A percentile compares a stretch with the other conserved stretches of the same genome.
These are phyloP conservation scores for Salisapilia sapeloensis DNA, from an alignment of 352 stramenopile genomes.

Conservation along the genomic window DNA sequence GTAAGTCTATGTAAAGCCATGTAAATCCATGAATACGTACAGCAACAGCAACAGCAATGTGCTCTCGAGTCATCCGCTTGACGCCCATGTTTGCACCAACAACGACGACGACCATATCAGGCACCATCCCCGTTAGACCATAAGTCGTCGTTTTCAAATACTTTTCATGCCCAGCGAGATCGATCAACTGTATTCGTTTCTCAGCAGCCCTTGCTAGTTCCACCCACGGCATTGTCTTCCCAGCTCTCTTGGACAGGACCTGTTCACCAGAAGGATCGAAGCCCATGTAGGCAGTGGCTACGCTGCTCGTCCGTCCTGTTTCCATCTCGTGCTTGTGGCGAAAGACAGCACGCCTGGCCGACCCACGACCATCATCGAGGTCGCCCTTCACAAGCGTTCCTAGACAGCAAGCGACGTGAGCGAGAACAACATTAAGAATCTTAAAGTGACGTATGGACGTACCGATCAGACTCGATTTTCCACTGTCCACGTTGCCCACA, in stretches of 20 bases:
- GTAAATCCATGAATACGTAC: conserved; percentile 11
- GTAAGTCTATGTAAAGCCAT: too few relatives aligned
- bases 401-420: not conserved
- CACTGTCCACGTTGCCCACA: conserved; percentile 86
- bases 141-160: conserved; percentile 99
- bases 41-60: conserved; percentile 84
- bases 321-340: conserved; percentile 78
- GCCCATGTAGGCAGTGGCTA: conserved; percentile 69
- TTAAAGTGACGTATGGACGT: not conserved
- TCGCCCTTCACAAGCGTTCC: conserved; percentile 88
- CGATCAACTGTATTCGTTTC: conserved; percentile 80
- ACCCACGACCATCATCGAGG: conserved; percentile 91
- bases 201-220: conserved; percentile 61
- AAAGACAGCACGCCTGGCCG: conserved; percentile 68
- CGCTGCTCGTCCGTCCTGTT: conserved; percentile 65
- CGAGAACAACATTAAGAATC: not conserved
- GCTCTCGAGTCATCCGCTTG: conserved; percentile 89
- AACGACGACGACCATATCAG: conserved; percentile 91
- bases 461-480: conserved; percentile 87
- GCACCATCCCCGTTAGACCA: conserved; percentile 93
- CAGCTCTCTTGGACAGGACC: conserved; percentile 54
- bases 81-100: conserved; percentile 90
- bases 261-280: conserved; percentile 61
- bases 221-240: conserved; percentile 62
- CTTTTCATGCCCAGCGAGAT: conserved; percentile 91